These are phyloP conservation scores for Aleurites moluccanus DNA, from an alignment of 441 rosid genomes.

Conservation along the genomic window DNA sequence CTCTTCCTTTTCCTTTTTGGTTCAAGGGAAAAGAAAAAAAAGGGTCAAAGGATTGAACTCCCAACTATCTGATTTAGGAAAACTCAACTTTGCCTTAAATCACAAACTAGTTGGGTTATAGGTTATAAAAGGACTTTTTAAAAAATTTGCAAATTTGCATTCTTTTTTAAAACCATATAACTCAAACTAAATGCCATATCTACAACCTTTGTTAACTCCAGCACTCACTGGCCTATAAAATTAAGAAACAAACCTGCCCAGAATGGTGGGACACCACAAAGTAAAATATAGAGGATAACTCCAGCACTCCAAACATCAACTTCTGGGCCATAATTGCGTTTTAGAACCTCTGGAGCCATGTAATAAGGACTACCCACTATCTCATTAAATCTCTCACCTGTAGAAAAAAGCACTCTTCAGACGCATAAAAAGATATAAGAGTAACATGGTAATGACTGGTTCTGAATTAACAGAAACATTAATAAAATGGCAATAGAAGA, in stretches of 20 bases:
- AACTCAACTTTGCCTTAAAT: not conserved
- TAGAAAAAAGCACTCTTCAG: conserved; percentile 22
- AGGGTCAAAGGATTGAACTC: not conserved
- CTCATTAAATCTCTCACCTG: conserved; percentile 87
- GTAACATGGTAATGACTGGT: not conserved
- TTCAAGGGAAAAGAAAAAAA: not conserved
- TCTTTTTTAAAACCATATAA: not conserved
- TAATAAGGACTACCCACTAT: conserved; percentile 98
- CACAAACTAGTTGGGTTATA: not conserved
- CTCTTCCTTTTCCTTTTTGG: not conserved
- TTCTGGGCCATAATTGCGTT: conserved; percentile 89
- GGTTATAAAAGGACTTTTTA: not conserved
- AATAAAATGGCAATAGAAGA: not conserved
- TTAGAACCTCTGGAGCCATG: conserved; percentile 98
- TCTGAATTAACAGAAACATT: conserved; percentile 7
- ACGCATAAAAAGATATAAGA: conserved; percentile 11
- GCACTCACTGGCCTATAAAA: not conserved
- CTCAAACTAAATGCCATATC: not conserved
- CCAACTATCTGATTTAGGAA: not conserved
- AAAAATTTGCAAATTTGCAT: not conserved
- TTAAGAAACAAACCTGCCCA: conserved; percentile 78
- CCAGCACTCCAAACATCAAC: conserved; percentile 99
- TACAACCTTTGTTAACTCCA: not conserved
- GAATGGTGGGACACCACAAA: conserved; percentile 95
- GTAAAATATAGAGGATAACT: conserved; percentile 85